Evolutionary conservation across 495 filamentous ascomycete species (phyloP).

Genomic region (Gamarada debralockiae): DNA sequence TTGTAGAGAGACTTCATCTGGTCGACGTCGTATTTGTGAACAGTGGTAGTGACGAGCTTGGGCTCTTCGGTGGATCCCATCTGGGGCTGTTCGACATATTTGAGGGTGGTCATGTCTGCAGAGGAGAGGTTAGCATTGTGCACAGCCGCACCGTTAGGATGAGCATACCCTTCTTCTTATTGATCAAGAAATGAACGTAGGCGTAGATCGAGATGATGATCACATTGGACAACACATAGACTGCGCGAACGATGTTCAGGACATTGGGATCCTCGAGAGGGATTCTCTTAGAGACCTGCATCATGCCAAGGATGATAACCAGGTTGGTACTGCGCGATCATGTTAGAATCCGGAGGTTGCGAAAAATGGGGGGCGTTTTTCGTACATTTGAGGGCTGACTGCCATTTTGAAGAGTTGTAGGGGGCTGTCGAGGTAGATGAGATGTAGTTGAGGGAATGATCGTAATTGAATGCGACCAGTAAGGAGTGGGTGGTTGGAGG

Average conservation of each 20-base stretch:
- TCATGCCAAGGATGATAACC: slow-evolving; percentile 92
- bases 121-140: slow-evolving; percentile 12
- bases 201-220: slow-evolving; percentile 82
- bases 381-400: slow-evolving; percentile 48
- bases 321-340: slow-evolving; percentile 72
- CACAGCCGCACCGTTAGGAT: neutral
- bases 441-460: neutral
- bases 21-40: slow-evolving; percentile 84
- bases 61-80: slow-evolving; percentile 91
- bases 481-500: neutral
- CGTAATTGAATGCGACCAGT: slow-evolving; percentile 20
- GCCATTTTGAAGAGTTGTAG: slow-evolving; percentile 36
- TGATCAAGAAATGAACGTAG: slow-evolving; percentile 77
- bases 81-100: slow-evolving; percentile 92
- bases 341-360: slow-evolving; percentile 1
- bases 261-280: slow-evolving; percentile 90
- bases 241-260: slow-evolving; percentile 73
- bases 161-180: slow-evolving; percentile 86
- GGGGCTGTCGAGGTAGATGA: neutral
- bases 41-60: slow-evolving; percentile 92
- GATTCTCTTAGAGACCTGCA: slow-evolving; percentile 95
- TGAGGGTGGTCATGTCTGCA: slow-evolving; percentile 91
- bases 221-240: slow-evolving; percentile 84
- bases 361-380: neutral
- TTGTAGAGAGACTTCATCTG: slow-evolving; percentile 82